Evolutionary conservation across 2,329 filamentous ascomycete species (phyloP).

Genomic region (Talaromyces sp.): DNA sequence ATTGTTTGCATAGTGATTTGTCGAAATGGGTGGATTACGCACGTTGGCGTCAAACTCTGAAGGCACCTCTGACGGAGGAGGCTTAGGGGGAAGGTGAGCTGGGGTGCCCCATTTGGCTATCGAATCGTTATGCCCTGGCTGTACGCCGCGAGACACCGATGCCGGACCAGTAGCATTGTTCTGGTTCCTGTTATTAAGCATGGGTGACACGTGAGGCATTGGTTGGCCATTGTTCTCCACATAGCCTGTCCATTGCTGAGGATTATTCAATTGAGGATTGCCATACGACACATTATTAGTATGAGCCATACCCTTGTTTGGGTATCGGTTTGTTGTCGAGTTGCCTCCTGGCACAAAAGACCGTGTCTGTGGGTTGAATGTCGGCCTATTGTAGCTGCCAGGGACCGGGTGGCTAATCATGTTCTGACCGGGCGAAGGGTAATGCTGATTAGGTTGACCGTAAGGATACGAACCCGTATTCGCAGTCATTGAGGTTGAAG

Average conservation of each 20-base stretch:
- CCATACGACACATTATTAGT: constrained; percentile 22
- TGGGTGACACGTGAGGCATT: constrained; percentile 4
- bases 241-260: constrained; percentile 9
- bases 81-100: constrained; percentile 46
- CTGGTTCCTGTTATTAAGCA: constrained; percentile 16
- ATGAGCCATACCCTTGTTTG: constrained; percentile 26
- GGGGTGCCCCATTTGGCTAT: constrained; percentile 49
- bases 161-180: constrained; percentile 15
- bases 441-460: constrained; percentile 58
- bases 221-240: constrained; percentile 7
- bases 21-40: constrained; percentile 19
- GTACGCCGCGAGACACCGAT: constrained; percentile 17
- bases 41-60: constrained; percentile 38
- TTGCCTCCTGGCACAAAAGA: constrained; percentile 71
- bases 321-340: constrained; percentile 26
- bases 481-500: constrained; percentile 27
- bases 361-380: constrained; percentile 91
- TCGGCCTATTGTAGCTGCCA: constrained; percentile 75
- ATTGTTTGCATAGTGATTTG: constrained; percentile 20
- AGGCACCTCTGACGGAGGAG: constrained; percentile 43
- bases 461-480: constrained; percentile 62
- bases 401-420: constrained; percentile 74
- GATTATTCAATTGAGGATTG: constrained; percentile 25
- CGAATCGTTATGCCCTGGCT: constrained; percentile 29
- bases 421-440: constrained; percentile 59